A percentile compares a stretch with the other conserved stretches of the same genome.
Conservation (phyloP, 495 filamentous ascomycete species). For the Symbiotaphrina buchneri region DNA sequence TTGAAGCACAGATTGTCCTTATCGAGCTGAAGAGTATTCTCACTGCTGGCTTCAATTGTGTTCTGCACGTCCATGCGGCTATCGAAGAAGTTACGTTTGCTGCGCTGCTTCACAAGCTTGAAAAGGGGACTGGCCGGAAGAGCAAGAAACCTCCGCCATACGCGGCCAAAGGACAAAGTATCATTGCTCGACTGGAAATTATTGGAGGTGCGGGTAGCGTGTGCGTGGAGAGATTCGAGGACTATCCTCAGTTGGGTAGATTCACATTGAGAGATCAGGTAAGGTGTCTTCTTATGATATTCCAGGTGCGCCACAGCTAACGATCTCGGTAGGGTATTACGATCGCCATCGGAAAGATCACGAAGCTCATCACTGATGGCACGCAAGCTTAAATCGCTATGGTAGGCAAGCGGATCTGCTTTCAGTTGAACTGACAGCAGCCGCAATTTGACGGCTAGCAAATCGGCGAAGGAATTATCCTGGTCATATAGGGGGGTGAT, state of each 20-base stretch:
- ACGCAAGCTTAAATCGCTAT: no score
- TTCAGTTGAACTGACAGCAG: no score
- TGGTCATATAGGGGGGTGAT: no score
- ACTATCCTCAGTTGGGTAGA: conserved; percentile 81
- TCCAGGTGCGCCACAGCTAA: conserved; percentile 8
- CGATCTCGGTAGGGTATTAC: conserved; percentile 55
- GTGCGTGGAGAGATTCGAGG: conserved; percentile 81
- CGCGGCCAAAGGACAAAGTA: conserved; percentile 74
- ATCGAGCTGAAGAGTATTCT: conserved; percentile 93
- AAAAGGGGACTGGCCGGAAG: conserved; percentile 88
- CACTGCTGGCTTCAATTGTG: conserved; percentile 75
- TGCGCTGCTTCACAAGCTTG: conserved; percentile 73
- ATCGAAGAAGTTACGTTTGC: conserved; percentile 89
- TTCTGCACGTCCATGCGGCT: conserved; percentile 73
- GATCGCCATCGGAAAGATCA: conserved; percentile 92
- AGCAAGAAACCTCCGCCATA: conserved; percentile 84
- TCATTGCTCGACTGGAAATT: conserved; percentile 81
- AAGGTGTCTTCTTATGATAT: conserved; percentile 8
- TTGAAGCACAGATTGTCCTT: conserved; percentile 91
- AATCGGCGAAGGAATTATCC: no score
- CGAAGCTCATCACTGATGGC: conserved; percentile 43
- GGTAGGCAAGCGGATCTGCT: no score
- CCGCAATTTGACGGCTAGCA: no score
- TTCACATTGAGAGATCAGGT: conserved; percentile 94
- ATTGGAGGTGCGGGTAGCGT: conserved; percentile 66